Percentiles rank a stretch among this genome's conserved stretches.
phyloP scores from a whole-genome alignment of 1,139 yeast species.

The Blastobotrys buckinghamii region DNA sequence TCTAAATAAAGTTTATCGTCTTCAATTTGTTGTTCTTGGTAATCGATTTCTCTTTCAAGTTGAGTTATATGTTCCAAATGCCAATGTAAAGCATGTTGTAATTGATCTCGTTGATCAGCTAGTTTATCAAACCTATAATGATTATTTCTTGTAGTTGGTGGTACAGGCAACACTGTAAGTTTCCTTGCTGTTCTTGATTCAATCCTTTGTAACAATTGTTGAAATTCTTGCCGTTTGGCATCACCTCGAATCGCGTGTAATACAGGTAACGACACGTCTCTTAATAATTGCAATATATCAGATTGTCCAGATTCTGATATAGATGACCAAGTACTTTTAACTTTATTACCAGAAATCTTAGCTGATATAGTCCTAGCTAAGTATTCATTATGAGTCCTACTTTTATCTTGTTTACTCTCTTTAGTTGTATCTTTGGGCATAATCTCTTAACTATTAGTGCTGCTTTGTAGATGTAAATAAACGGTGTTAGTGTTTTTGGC shows the following conservation, averaged over 20 bases:
- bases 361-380: slow-evolving; percentile 9
- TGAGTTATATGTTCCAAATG: slow-evolving; percentile 23
- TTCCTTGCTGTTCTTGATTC: slow-evolving; percentile 10
- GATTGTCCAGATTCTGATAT: slow-evolving; percentile 18
- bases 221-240: slow-evolving; percentile 15
- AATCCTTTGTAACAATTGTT: slow-evolving; percentile 12
- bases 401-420: slow-evolving; percentile 1
- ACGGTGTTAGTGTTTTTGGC: too few species aligned
- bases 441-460: background rate
- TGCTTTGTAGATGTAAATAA: background rate
- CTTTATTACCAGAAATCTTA: slow-evolving; percentile 12
- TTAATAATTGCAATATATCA: slow-evolving; percentile 16
- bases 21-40: slow-evolving; percentile 16
- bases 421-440: slow-evolving; percentile 2
- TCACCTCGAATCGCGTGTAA: slow-evolving; percentile 19
- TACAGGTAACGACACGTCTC: slow-evolving; percentile 16
- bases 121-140: slow-evolving; percentile 20
- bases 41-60: slow-evolving; percentile 21
- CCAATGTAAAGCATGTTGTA: slow-evolving; percentile 22
- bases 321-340: slow-evolving; percentile 20
- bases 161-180: slow-evolving; percentile 19
- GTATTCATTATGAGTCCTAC: slow-evolving; percentile 5
- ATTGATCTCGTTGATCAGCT: slow-evolving; percentile 16
- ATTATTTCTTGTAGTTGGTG: slow-evolving; percentile 20
- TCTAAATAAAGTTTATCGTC: slow-evolving; percentile 15